phyloP scores from a whole-genome alignment of 2,329 filamentous ascomycete species.

The Phaeomoniella chlamydospora region DNA sequence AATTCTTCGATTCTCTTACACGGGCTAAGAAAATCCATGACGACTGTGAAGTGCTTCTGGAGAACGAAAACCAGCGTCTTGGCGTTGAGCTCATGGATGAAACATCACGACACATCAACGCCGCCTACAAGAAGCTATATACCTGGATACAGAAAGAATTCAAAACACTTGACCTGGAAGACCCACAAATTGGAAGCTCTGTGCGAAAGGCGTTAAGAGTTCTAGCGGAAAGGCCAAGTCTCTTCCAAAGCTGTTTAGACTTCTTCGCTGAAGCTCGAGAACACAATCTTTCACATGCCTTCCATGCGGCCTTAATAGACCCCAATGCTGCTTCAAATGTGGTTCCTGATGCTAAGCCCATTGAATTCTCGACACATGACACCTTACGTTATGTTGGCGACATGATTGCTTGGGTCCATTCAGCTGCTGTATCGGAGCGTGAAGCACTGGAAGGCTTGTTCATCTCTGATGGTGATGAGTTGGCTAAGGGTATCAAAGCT shows the following conservation, averaged over 20 bases:
- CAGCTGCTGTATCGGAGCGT: slow-evolving; percentile 80
- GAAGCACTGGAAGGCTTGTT: slow-evolving; percentile 88
- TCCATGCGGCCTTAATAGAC: slow-evolving; percentile 77
- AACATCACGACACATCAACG: slow-evolving; percentile 71
- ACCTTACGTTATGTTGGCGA: slow-evolving; percentile 84
- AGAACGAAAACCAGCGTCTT: slow-evolving; percentile 75
- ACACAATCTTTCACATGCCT: slow-evolving; percentile 72
- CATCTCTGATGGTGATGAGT: slow-evolving; percentile 76
- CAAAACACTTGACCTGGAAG: slow-evolving; percentile 82
- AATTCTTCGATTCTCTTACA: slow-evolving; percentile 63
- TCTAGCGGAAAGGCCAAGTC: slow-evolving; percentile 71
- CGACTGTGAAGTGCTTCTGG: slow-evolving; percentile 79
- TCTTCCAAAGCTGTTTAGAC: slow-evolving; percentile 89
- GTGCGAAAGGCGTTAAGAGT: slow-evolving; percentile 75
- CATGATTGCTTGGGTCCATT: slow-evolving; percentile 96
- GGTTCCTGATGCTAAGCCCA: slow-evolving; percentile 59
- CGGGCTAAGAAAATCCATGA: slow-evolving; percentile 77
- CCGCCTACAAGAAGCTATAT: slow-evolving; percentile 89
- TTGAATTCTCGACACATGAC: slow-evolving; percentile 87
- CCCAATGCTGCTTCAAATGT: slow-evolving; percentile 13
- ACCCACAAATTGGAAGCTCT: slow-evolving; percentile 75
- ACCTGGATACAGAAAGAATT: slow-evolving; percentile 92
- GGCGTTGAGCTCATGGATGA: slow-evolving; percentile 86
- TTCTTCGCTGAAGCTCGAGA: slow-evolving; percentile 86
- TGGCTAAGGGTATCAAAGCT: slow-evolving; percentile 66